Evolutionary conservation across 805 yeast genomes (phyloP), one percentile per base, ranked within the genome.

Genomic region (Candida vartiovaarae): DNA sequence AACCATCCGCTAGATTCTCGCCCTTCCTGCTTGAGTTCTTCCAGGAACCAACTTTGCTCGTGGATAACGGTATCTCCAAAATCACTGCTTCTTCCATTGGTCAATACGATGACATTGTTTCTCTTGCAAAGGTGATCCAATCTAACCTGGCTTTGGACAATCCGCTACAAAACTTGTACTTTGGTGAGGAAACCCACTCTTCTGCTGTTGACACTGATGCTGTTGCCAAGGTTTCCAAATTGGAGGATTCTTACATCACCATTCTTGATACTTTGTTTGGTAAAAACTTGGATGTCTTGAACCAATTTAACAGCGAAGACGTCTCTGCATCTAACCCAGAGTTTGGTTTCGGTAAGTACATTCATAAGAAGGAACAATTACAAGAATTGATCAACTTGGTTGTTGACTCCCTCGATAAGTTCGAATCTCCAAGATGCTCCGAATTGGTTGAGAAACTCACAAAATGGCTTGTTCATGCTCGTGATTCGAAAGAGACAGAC

Each of bases 1-100:
- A 51, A 35, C 50, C 54, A n/a, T 43, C 56, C 7, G 62, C 68
- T 8, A 65, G 65, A n/a, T 81, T 84, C 64, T 76, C 84, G 11
- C 87, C 91, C 4, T 68, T 89, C 35, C 70, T 84, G 52, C 74
- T 89, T 51, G 96, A 89, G 57, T 76, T 88, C 52, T 76, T 89
- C 61, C 74, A 78, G 40, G 77, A 78, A 40, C 67, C 74, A 64
- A 59, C 70, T 53, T 46, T 66, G 40, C 60, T 84, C 48, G 61
- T 65, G 51, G 61, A 70, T 57, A 63, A 70, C 61, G 63, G 69
- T 53, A 68, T 79, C 51, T 63, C 67, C 41, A 74, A 75, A 55
- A 65, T 77, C 23, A 66, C 89, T 15, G 75, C 84, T 11, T 74
- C 84, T 39, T 71, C 82, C 23, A 67, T 75, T 42, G 71, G 73